These are phyloP conservation scores for Agrocybe praecox DNA, from an alignment of 768 basidiomycete genomes.

Conservation along the genomic window DNA sequence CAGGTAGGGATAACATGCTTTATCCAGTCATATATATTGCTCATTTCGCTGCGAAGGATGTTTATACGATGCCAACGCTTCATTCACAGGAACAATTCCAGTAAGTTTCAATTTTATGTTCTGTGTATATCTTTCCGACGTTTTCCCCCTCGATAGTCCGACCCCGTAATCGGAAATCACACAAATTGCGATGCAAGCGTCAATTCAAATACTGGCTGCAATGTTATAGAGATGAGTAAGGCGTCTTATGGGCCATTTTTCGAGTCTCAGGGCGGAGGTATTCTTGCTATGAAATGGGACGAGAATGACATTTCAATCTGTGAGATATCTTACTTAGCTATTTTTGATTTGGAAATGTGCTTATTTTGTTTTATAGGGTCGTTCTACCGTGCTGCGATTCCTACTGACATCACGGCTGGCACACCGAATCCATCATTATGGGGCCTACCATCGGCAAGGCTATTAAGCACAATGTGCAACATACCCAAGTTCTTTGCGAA, in stretches of 20 bases:
- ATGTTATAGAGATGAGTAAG: slow-evolving; percentile 77
- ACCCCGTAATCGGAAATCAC: slow-evolving; percentile 31
- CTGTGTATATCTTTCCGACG: background rate
- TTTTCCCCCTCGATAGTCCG: slow-evolving; percentile 6
- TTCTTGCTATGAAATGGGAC: slow-evolving; percentile 92
- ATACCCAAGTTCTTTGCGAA: slow-evolving; percentile 62
- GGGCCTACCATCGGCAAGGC: slow-evolving; percentile 69
- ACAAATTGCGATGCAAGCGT: slow-evolving; percentile 54
- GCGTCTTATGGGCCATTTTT: slow-evolving; percentile 86
- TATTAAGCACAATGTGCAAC: slow-evolving; percentile 60
- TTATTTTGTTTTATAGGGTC: slow-evolving; percentile 54
- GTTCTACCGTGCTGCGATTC: slow-evolving; percentile 80
- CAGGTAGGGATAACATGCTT: slow-evolving; percentile 12
- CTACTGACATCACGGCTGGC: slow-evolving; percentile 62
- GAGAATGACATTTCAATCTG: slow-evolving; percentile 75
- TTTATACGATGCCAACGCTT: slow-evolving; percentile 21
- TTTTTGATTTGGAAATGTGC: no score
- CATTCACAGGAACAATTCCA: slow-evolving; percentile 24
- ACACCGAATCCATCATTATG: slow-evolving; percentile 69
- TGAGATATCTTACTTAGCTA: no score
- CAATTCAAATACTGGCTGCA: slow-evolving; percentile 72
- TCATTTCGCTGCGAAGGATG: slow-evolving; percentile 18
- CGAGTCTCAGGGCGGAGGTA: slow-evolving; percentile 79
- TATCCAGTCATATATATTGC: background rate
- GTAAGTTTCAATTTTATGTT: slow-evolving; percentile 8